Evolutionary conservation across 2,329 filamentous ascomycete genomes (phyloP).

Genomic region (Fusarium anthophilum): DNA sequence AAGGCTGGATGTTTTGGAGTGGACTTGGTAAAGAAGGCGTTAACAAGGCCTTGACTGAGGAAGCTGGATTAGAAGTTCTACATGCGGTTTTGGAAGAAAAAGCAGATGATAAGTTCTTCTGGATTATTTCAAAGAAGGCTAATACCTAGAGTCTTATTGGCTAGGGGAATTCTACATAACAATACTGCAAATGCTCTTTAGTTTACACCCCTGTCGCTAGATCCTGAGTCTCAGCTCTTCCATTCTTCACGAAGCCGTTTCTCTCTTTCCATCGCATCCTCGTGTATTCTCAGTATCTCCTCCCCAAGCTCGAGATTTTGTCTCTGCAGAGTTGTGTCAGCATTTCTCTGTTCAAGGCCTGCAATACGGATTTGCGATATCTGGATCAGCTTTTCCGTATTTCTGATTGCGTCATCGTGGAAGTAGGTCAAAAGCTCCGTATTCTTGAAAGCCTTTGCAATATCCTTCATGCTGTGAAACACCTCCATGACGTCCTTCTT

Average conservation of each 20-base stretch:
- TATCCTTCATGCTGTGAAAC: not conserved
- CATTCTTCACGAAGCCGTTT: fast-evolving
- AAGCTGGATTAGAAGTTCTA: not conserved
- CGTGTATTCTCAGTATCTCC: fast-evolving
- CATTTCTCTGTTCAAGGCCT: not conserved
- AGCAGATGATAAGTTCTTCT: conserved; percentile 1
- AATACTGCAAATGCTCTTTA: not conserved
- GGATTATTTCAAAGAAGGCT: not conserved
- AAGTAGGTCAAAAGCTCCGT: not conserved
- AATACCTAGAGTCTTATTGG: not conserved
- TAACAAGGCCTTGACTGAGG: not conserved
- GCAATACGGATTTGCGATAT: too few relatives aligned
- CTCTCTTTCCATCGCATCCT: fast-evolving
- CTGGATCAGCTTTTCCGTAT: fast-evolving
- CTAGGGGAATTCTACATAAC: fast-evolving
- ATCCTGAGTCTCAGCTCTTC: not conserved
- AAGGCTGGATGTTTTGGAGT: conserved; percentile 32
- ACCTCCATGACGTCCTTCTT: not conserved
- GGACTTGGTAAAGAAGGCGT: not conserved
- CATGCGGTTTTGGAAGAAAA: not conserved
- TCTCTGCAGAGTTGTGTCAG: not conserved
- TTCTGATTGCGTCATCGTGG: fast-evolving
- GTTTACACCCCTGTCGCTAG: not conserved
- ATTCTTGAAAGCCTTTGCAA: not conserved
- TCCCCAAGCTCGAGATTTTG: fast-evolving